Evolutionary conservation across 2,329 filamentous ascomycete species (phyloP).

Genomic region (Pleoardoris graminearum): DNA sequence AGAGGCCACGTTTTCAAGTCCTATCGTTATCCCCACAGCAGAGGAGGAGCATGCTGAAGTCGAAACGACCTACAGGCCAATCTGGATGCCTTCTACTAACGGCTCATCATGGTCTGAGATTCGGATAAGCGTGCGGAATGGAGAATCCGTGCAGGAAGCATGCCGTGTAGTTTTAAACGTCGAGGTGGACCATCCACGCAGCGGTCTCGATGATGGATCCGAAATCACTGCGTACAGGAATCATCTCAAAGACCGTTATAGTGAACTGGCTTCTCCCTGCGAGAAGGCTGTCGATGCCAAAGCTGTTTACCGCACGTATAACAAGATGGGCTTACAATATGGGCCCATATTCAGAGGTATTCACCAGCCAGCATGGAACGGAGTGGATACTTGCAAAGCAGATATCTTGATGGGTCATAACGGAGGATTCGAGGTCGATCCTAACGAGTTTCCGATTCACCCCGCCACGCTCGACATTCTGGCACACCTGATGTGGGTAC

Average conservation of each 20-base stretch:
- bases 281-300: not conserved
- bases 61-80: not conserved
- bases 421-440: not conserved
- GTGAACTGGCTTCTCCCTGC: not conserved
- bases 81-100: constrained; percentile 7
- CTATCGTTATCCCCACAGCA: constrained; percentile 6
- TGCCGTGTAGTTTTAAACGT: not conserved
- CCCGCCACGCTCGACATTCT: constrained; percentile 10
- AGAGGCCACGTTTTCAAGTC: constrained; percentile 10
- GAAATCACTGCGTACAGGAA: not conserved
- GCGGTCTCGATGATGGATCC: not conserved
- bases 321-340: constrained; percentile 2
- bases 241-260: not conserved
- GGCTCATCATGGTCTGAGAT: constrained; percentile 3
- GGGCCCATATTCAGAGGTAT: constrained; percentile 3
- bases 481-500: not conserved
- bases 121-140: not conserved
- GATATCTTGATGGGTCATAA: not conserved
- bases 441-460: constrained; percentile 9
- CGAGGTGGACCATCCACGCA: not conserved
- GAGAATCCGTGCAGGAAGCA: not conserved
- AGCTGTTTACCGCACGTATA: not conserved
- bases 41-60: not conserved
- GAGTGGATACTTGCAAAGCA: not conserved
- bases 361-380: constrained; percentile 5